These are phyloP conservation scores for Cymbopogon citratus DNA, from an alignment of 176 grass and related monocot genomes.

Conservation along the genomic window DNA sequence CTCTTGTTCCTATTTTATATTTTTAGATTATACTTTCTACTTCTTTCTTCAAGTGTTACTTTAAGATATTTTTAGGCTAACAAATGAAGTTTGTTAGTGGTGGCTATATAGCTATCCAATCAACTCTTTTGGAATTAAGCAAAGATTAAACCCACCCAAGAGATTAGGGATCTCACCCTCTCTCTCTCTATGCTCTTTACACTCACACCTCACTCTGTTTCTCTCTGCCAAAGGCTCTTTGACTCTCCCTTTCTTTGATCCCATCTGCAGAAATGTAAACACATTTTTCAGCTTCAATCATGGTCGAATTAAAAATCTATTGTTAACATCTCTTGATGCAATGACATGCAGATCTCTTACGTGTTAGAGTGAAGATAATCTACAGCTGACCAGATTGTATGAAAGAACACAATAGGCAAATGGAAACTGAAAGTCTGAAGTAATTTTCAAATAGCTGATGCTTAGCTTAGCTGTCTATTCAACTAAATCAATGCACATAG, in stretches of 20 bases:
- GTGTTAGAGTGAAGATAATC: not conserved
- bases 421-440: not conserved
- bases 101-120: not conserved
- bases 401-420: not conserved
- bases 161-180: not conserved
- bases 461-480: not conserved
- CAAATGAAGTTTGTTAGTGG: not conserved
- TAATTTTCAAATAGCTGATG: not conserved
- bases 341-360: not conserved
- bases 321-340: not conserved
- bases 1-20: not conserved
- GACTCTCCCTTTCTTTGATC: not conserved
- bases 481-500: not conserved
- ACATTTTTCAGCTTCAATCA: not conserved
- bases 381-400: not conserved
- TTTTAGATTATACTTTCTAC: not conserved
- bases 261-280: not conserved
- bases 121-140: not conserved
- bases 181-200: not conserved
- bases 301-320: not conserved
- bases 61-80: not conserved
- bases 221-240: not conserved
- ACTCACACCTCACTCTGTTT: not conserved
- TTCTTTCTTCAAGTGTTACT: conserved; percentile 5
- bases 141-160: not conserved